phyloP scores from a whole-genome alignment of 129 eudicot species.

The Chrysanthemum seticuspe region DNA sequence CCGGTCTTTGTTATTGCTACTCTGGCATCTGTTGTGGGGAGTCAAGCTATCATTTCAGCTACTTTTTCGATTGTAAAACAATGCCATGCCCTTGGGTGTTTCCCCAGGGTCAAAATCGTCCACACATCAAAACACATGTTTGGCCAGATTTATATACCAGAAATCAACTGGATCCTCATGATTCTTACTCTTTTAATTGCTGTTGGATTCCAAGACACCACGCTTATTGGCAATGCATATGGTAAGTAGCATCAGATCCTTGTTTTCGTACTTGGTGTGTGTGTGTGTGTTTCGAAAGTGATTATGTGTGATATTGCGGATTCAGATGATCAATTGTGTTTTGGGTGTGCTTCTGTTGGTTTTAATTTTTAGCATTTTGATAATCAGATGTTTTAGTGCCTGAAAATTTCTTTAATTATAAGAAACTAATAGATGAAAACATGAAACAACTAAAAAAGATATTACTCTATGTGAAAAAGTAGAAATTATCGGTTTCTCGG shows the following conservation, averaged over 20 bases:
- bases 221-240: constrained; percentile 83
- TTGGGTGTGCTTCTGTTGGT: too few species aligned
- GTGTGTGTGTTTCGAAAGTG: too few species aligned
- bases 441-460: too few species aligned
- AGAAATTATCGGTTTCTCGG: too few species aligned
- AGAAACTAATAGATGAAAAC: too few species aligned
- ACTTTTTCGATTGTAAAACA: constrained; percentile 92
- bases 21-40: constrained; percentile 86
- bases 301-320: too few species aligned
- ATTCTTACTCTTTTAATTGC: constrained; percentile 77
- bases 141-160: constrained; percentile 90
- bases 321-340: too few species aligned
- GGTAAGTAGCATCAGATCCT: constrained; percentile 40
- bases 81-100: constrained; percentile 95
- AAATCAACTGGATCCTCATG: constrained; percentile 97
- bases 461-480: too few species aligned
- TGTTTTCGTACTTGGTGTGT: not conserved
- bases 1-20: constrained; percentile 88
- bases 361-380: too few species aligned
- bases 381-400: too few species aligned
- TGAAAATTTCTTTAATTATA: too few species aligned
- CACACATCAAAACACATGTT: constrained; percentile 84
- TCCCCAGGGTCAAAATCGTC: constrained; percentile 92
- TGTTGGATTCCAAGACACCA: constrained; percentile 82
- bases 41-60: constrained; percentile 94